Evolutionary conservation across 176 grass and related monocot genomes (phyloP).

Genomic region (Dactylis glomerata): DNA sequence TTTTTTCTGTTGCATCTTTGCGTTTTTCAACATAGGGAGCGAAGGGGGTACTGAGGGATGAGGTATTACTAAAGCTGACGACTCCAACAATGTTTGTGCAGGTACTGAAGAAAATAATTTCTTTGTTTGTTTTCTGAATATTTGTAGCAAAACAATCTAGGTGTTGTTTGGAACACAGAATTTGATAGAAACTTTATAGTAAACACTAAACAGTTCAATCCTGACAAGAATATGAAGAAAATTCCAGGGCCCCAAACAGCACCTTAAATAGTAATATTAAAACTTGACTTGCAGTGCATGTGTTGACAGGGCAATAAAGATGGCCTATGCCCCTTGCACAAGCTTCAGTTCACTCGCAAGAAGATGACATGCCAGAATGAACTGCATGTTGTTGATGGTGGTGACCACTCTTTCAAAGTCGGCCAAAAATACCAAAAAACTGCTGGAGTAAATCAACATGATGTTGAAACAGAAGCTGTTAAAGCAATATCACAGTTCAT

Average conservation of each 20-base stretch:
- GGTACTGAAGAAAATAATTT: slow-evolving; percentile 30
- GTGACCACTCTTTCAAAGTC: slow-evolving; percentile 85
- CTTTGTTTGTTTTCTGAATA: neutral
- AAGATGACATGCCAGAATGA: slow-evolving; percentile 73
- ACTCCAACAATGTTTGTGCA: slow-evolving; percentile 86
- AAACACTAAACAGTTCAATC: neutral
- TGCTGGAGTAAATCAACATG: slow-evolving; percentile 48
- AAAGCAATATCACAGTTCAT: slow-evolving; percentile 65
- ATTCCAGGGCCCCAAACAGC: neutral
- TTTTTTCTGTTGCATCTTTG: neutral
- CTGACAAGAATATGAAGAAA: neutral
- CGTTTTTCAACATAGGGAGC: slow-evolving; percentile 51
- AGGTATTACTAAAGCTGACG: slow-evolving; percentile 65
- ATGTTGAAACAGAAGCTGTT: slow-evolving; percentile 56
- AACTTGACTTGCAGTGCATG: neutral
- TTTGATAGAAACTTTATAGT: neutral
- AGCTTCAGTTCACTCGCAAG: slow-evolving; percentile 55
- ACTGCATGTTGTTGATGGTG: slow-evolving; percentile 73
- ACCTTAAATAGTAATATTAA: neutral
- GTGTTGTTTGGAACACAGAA: neutral
- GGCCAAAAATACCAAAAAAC: slow-evolving; percentile 69
- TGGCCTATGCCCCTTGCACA: slow-evolving; percentile 73
- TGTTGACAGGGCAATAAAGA: slow-evolving; percentile 73
- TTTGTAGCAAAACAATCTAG: neutral
- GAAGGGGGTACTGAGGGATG: slow-evolving; percentile 64